Percentiles rank a stretch among this genome's conserved stretches.
These are phyloP conservation scores for Carpinus viminea DNA, from an alignment of 306 rosid genomes.

Conservation along the genomic window DNA sequence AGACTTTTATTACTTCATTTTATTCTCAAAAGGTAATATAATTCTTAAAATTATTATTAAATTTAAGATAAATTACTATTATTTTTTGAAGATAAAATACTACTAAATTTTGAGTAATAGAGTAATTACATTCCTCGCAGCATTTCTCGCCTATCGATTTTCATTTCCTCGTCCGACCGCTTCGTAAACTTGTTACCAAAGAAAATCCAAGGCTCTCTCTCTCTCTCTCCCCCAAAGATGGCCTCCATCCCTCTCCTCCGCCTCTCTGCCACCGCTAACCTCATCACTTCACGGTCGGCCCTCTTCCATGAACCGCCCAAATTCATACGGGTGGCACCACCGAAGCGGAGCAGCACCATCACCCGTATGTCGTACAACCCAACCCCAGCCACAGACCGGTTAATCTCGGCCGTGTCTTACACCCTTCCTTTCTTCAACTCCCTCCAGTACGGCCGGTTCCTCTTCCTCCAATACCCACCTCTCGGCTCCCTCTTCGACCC, in stretches of 20 bases:
- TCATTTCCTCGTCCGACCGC: background rate
- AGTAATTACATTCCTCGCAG: too few species aligned
- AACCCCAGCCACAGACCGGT: constrained; percentile 62
- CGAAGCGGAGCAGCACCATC: constrained; percentile 17
- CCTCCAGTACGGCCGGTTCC: constrained; percentile 75
- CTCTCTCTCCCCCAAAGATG: constrained; percentile 24
- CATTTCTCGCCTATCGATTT: background rate
- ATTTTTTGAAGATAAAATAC: too few species aligned
- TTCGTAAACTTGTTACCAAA: too few species aligned
- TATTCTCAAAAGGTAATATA: too few species aligned
- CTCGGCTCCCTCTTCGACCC: constrained; percentile 70
- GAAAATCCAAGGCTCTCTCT: background rate
- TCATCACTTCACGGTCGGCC: background rate
- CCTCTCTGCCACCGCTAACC: constrained; percentile 18
- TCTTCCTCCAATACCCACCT: constrained; percentile 57
- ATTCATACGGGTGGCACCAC: constrained; percentile 13
- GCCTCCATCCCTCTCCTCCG: constrained; percentile 43
- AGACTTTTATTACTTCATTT: too few species aligned
- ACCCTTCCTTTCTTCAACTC: constrained; percentile 90
- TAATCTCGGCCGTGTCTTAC: constrained; percentile 80
- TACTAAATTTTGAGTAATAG: too few species aligned
- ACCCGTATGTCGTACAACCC: constrained; percentile 57
- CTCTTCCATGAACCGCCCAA: background rate
- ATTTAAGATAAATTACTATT: too few species aligned
- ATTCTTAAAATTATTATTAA: too few species aligned